Percentiles rank a stretch among this genome's conserved stretches.
phyloP scores from a whole-genome alignment of 305 asterid genomes.

The Fraxinus dipetala region DNA sequence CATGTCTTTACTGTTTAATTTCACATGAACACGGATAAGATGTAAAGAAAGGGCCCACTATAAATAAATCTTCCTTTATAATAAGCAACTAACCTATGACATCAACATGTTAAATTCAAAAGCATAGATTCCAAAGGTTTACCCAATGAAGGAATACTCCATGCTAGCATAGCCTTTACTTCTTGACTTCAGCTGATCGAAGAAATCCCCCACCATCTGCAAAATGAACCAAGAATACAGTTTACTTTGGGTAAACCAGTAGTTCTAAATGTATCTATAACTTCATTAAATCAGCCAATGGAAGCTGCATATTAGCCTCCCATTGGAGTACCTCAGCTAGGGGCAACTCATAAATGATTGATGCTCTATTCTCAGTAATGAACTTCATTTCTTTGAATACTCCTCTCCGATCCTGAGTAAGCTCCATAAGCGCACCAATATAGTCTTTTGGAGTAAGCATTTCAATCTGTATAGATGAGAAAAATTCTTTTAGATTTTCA shows the following conservation, averaged over 20 bases:
- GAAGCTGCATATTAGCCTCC: conserved; percentile 25
- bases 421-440: conserved; percentile 96
- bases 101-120: not conserved
- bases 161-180: conserved; percentile 99
- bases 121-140: conserved; percentile 12
- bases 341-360: conserved; percentile 75
- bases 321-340: conserved; percentile 79
- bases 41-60: not conserved
- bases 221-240: conserved; percentile 24
- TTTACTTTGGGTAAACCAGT: conserved; percentile 11
- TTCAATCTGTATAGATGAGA: conserved; percentile 62
- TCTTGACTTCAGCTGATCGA: conserved; percentile 96
- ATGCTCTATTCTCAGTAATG: conserved; percentile 81
- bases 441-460: conserved; percentile 92
- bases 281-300: not conserved
- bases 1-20: not conserved
- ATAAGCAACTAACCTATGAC: not conserved
- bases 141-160: conserved; percentile 93
- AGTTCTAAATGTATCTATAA: conserved; percentile 10
- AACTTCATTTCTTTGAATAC: conserved; percentile 90
- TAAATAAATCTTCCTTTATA: not conserved
- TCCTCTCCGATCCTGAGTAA: conserved; percentile 97
- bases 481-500: conserved; percentile 18
- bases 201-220: conserved; percentile 99
- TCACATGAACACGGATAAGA: not conserved